Percentiles rank a stretch among this genome's conserved stretches.
Evolutionary conservation across 2,329 filamentous ascomycete species (phyloP).

Genomic region (Fusarium longipes): DNA sequence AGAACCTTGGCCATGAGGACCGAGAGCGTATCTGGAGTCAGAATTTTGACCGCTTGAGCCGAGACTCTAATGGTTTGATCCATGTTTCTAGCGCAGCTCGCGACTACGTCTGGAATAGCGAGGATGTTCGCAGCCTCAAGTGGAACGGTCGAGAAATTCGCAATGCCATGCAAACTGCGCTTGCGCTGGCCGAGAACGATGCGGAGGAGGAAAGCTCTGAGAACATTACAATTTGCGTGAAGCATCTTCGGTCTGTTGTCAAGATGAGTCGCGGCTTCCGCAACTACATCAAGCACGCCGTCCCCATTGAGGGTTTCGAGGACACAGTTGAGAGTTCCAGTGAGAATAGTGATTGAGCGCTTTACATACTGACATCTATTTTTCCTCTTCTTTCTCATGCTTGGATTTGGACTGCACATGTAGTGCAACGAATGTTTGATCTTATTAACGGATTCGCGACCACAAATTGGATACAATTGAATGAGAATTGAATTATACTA

Average conservation of each 20-base stretch:
- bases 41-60: constrained; percentile 59
- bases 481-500: neutral
- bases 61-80: constrained; percentile 54
- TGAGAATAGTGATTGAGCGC: constrained; percentile 20
- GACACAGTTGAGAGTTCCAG: constrained; percentile 33
- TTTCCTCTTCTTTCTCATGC: too few species aligned
- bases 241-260: constrained; percentile 51
- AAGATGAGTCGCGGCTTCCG: constrained; percentile 52
- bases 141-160: constrained; percentile 59
- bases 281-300: constrained; percentile 46
- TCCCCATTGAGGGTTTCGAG: constrained; percentile 38
- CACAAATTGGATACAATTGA: neutral
- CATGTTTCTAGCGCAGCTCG: constrained; percentile 53
- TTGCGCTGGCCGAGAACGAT: constrained; percentile 58
- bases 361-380: neutral
- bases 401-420: neutral
- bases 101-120: constrained; percentile 53
- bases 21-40: constrained; percentile 59
- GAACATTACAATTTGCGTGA: constrained; percentile 47
- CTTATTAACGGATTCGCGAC: neutral
- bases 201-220: constrained; percentile 52
- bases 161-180: constrained; percentile 58
- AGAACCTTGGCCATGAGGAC: constrained; percentile 54
- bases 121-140: constrained; percentile 52
- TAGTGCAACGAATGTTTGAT: neutral